phyloP scores from a whole-genome alignment of 805 yeast species.

The Zygotorulaspora florentina region DNA sequence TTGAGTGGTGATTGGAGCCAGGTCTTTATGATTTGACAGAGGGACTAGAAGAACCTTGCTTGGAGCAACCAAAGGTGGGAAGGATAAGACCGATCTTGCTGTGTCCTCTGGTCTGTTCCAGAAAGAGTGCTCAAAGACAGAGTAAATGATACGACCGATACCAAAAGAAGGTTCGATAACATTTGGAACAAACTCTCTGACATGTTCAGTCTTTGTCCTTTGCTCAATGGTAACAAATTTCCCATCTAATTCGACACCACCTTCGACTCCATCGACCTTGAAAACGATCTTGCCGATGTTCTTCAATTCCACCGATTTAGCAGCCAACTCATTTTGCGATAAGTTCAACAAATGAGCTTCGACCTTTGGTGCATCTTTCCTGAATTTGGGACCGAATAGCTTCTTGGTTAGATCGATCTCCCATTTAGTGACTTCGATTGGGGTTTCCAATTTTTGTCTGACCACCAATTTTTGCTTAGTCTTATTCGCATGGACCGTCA shows the following conservation, averaged over 20 bases:
- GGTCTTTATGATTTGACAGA: constrained; percentile 74
- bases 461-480: constrained; percentile 95
- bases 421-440: constrained; percentile 72
- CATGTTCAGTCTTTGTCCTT: constrained; percentile 77
- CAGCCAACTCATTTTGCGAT: constrained; percentile 81
- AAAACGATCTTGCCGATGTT: constrained; percentile 60
- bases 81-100: constrained; percentile 84
- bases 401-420: constrained; percentile 90
- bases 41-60: constrained; percentile 96
- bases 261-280: constrained; percentile 61
- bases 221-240: constrained; percentile 71
- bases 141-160: constrained; percentile 93
- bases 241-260: constrained; percentile 64
- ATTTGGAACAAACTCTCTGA: constrained; percentile 93
- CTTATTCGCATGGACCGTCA: constrained; percentile 90
- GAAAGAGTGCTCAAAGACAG: constrained; percentile 89
- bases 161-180: constrained; percentile 99
- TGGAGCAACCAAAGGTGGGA: constrained; percentile 96
- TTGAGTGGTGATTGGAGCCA: constrained; percentile 67
- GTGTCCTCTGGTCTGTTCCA: constrained; percentile 91
- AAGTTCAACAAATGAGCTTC: constrained; percentile 72
- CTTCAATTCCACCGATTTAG: constrained; percentile 63
- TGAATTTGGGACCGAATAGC: constrained; percentile 95
- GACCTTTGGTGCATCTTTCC: constrained; percentile 93
- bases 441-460: constrained; percentile 82